A percentile compares a stretch with the other conserved stretches of the same genome.
Evolutionary conservation across 129 eudicot genomes (phyloP).

Genomic region (Centella asiatica): DNA sequence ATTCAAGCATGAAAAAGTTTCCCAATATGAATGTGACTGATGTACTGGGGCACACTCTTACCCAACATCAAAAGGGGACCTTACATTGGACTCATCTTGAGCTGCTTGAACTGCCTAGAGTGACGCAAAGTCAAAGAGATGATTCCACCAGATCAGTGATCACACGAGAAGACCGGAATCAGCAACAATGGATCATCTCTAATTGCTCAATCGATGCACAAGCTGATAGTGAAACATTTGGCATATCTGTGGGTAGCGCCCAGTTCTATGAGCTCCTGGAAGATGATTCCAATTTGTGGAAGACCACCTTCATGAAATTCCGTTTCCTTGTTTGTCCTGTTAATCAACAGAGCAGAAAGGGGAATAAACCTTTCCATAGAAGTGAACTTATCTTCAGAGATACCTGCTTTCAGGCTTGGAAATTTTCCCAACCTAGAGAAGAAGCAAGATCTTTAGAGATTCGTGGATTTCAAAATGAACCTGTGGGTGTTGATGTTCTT

Average conservation of each 20-base stretch:
- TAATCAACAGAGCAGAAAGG: background rate
- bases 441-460: conserved; percentile 15
- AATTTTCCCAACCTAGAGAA: background rate
- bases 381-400: conserved; percentile 10
- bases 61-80: conserved; percentile 15
- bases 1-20: conserved; percentile 9
- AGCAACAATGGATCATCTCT: conserved; percentile 17
- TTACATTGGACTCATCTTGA: conserved; percentile 14
- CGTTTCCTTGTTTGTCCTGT: conserved; percentile 17
- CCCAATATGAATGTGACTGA: conserved; percentile 1
- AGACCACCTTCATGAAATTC: conserved; percentile 6
- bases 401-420: conserved; percentile 5
- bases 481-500: conserved; percentile 15
- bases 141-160: background rate
- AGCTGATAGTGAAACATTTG: background rate
- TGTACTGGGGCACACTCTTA: conserved; percentile 1
- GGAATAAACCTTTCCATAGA: background rate
- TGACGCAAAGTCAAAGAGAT: background rate
- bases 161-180: conserved; percentile 1
- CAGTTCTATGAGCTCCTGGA: conserved; percentile 6
- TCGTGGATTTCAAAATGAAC: conserved; percentile 11
- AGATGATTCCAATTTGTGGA: conserved; percentile 5
- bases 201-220: background rate
- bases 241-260: conserved; percentile 1
- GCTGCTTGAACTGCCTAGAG: conserved; percentile 12